Conservation (phyloP, 257 asterid species). For the Nemophila menziesii region DNA sequence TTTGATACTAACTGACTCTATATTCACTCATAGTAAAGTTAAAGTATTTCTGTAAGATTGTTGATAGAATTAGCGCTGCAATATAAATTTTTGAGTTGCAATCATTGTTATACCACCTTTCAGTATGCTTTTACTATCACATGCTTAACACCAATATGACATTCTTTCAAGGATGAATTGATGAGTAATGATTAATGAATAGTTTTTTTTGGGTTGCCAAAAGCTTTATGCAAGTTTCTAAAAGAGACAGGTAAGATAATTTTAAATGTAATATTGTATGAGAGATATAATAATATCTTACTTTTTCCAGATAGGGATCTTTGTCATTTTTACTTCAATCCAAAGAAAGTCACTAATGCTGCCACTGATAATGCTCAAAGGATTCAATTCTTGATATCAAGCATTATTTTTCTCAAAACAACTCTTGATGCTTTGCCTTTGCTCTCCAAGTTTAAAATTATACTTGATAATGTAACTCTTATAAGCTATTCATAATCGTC, state of each 20-base stretch:
- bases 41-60: too few species aligned
- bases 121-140: conserved; percentile 8
- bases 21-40: too few species aligned
- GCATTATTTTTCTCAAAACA: conserved; percentile 85
- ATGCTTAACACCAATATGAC: conserved; percentile 5
- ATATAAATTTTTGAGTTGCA: background rate
- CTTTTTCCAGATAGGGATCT: conserved; percentile 77
- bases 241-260: conserved; percentile 70
- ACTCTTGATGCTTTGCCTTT: conserved; percentile 89
- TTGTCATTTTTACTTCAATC: conserved; percentile 96
- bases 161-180: conserved; percentile 68
- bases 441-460: conserved; percentile 51
- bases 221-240: conserved; percentile 94
- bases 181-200: conserved; percentile 92
- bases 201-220: conserved; percentile 91
- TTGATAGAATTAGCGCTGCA: background rate
- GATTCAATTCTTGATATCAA: conserved; percentile 80
- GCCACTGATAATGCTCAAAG: conserved; percentile 55
- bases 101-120: background rate
- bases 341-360: conserved; percentile 68
- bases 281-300: background rate
- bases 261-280: conserved; percentile 3
- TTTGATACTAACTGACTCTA: too few species aligned
- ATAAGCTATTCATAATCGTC: conserved; percentile 9
- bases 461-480: conserved; percentile 4